Conservation (phyloP, 108 stramenopile genomes). For the Schizochytrium sp. region DNA sequence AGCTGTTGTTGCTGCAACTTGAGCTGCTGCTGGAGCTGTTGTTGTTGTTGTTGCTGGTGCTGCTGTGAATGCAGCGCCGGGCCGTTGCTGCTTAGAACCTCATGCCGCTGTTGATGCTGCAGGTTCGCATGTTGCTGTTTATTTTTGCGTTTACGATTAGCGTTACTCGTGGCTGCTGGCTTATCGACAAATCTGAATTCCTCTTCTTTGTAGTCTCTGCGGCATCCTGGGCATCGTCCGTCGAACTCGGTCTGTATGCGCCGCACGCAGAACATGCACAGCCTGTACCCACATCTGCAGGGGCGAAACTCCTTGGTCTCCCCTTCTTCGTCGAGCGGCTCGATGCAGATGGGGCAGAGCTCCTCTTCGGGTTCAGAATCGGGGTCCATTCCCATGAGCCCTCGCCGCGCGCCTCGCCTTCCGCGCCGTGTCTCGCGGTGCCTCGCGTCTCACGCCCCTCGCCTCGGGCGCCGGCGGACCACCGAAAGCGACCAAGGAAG, state of each 20-base stretch:
- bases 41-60: not conserved
- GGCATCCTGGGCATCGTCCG: not conserved
- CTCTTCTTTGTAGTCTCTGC: not conserved
- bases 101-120: not conserved
- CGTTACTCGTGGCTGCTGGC: not conserved
- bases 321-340: not conserved
- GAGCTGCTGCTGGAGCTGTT: not conserved
- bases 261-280: slow-evolving; percentile 10
- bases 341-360: slow-evolving; percentile 10
- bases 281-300: not conserved
- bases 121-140: not conserved
- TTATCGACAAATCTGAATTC: not conserved
- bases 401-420: not conserved
- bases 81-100: not conserved
- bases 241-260: slow-evolving; percentile 17
- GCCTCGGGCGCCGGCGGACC: no score
- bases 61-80: not conserved
- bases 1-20: not conserved
- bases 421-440: no score
- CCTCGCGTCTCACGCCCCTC: no score
- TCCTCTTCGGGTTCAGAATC: slow-evolving; percentile 7
- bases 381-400: not conserved
- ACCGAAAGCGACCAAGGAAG: no score
- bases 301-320: slow-evolving; percentile 8
- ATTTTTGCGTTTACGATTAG: not conserved